Base-by-base conservation (phyloP, 805 yeast species). In the Pichia heedii region DNA sequence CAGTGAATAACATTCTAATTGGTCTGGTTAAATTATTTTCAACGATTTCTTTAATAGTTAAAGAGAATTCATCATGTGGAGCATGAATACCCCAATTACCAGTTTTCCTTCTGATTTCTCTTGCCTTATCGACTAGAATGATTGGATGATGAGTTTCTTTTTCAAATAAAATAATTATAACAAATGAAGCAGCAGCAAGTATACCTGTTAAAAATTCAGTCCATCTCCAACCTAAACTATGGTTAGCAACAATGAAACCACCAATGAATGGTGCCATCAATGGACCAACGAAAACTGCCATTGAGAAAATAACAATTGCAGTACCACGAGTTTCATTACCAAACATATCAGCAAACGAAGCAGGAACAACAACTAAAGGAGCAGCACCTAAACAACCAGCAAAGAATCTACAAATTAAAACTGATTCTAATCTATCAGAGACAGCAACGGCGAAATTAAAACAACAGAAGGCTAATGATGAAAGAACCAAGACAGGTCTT, bases 1-100 rank as follows among this genome's bases (percentile, higher is more conserved):
- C 95, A 9, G 71, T 68, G 50, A 71, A 55, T 36, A 84, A 65
- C 86, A 86, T 78, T 11, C 55, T 58, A 35, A 86, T 43, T 1
- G 95, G 95, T 60, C 93, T 73, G 5, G 79, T 56, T 30, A 84
- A 57, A 49, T 80, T 80, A 54, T 79, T 79, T 53, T 73, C 75
- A 29, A 71, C 71, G 48, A 86, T 74, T 40, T 80, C 87, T 47
- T 64, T 69, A 37, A 81, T 34, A 19, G 76, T 67, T 6, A 83
- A 61, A 47, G 74, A 71, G 44, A 73, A 73, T 47, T 71, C 76
- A 54, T 84, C 93, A 54, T 80, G 87, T 9, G 85, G 79, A 24
- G 94, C 87, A 53, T 77, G 82, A 40, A 84, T 76, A 36, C 84
- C 84, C 93, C 93, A 84, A 65, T 81, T 85, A 18, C 85, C 84